Evolutionary conservation across 257 asterid species (phyloP).

Genomic region (Agastache rugosa): DNA sequence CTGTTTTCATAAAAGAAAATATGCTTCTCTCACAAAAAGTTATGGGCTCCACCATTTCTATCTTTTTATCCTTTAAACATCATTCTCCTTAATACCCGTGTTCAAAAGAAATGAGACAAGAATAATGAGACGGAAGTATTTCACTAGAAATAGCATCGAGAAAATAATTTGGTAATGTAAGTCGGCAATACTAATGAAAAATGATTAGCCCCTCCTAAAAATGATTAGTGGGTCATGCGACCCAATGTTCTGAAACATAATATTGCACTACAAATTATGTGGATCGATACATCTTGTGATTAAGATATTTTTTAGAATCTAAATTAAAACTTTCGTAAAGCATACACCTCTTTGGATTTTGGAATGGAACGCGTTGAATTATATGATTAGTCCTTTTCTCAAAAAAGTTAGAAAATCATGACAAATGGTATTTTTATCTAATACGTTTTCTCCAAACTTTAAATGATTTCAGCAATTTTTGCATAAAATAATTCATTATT

Average conservation of each 20-base stretch:
- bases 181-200: no score
- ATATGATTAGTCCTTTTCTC: constrained; percentile 23
- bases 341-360: not conserved
- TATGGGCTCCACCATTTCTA: no score
- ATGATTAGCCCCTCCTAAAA: no score
- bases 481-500: not conserved
- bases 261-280: not conserved
- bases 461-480: not conserved
- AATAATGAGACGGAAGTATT: no score
- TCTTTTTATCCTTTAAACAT: no score
- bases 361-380: not conserved
- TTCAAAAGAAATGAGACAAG: no score
- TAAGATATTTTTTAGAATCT: not conserved
- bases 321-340: not conserved
- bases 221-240: no score
- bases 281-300: not conserved
- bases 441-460: not conserved
- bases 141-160: not conserved
- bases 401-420: not conserved
- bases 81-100: no score
- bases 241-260: not conserved
- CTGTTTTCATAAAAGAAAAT: no score
- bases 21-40: no score
- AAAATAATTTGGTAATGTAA: not conserved
- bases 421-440: not conserved